phyloP scores from a whole-genome alignment of 768 basidiomycete genomes.

The Fomitopsis serialis region DNA sequence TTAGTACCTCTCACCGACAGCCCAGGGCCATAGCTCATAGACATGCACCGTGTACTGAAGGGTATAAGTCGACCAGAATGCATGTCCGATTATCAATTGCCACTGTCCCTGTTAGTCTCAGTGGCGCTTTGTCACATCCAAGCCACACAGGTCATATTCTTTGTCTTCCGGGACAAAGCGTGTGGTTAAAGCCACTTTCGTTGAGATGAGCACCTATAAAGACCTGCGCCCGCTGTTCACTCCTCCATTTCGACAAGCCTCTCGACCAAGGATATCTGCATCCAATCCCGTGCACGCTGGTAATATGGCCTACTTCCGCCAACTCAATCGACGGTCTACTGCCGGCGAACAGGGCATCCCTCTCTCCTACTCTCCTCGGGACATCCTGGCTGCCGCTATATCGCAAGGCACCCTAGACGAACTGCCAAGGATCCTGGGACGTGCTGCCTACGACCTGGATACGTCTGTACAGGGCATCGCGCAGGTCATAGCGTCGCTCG shows the following conservation, averaged over 20 bases:
- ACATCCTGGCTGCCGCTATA: not conserved
- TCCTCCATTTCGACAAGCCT: no score
- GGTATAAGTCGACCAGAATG: no score
- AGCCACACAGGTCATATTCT: not conserved
- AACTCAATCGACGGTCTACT: not conserved
- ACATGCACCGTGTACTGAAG: no score
- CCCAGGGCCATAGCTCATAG: no score
- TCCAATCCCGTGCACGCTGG: no score
- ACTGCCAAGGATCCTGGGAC: not conserved
- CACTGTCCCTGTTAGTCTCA: no score
- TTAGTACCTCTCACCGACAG: no score
- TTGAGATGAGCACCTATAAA: not conserved
- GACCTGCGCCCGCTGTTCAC: not conserved
- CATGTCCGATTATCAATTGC: no score
- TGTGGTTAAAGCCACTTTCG: not conserved
- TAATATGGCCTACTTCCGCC: no score
- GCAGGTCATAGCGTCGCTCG: not conserved
- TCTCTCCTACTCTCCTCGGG: not conserved
- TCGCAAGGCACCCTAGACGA: not conserved
- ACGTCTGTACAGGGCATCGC: not conserved
- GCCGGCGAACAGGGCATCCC: not conserved
- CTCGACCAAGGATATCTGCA: no score
- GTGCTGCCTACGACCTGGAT: not conserved
- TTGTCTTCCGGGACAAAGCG: not conserved
- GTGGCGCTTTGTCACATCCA: not conserved